Evolutionary conservation across 2,329 filamentous ascomycete genomes (phyloP).

Genomic region (Cladosporium sp.): DNA sequence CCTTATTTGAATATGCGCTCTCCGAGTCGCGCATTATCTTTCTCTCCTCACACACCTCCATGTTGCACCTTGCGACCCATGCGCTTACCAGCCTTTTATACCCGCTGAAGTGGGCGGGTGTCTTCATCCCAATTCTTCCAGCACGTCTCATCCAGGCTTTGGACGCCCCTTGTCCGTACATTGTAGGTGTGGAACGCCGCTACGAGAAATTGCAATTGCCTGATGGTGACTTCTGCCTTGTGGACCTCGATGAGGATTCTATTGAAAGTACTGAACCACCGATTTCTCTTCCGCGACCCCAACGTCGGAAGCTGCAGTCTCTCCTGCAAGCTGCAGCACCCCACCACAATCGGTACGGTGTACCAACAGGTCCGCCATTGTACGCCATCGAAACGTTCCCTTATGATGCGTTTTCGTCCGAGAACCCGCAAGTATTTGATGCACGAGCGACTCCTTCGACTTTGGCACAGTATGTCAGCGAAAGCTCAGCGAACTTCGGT

Average conservation of each 20-base stretch:
- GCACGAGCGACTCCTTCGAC: slow-evolving; percentile 65
- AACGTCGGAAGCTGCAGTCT: slow-evolving; percentile 82
- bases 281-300: slow-evolving; percentile 77
- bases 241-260: slow-evolving; percentile 86
- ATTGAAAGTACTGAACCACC: slow-evolving; percentile 81
- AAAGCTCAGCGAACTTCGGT: slow-evolving; percentile 86
- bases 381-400: slow-evolving; percentile 94
- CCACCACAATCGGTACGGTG: slow-evolving; percentile 81
- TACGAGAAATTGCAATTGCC: slow-evolving; percentile 85
- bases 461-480: slow-evolving; percentile 78
- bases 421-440: slow-evolving; percentile 76
- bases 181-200: slow-evolving; percentile 89
- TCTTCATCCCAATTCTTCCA: slow-evolving; percentile 89
- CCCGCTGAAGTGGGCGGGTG: slow-evolving; percentile 86
- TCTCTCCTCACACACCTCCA: slow-evolving; percentile 89
- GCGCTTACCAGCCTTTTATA: slow-evolving; percentile 84
- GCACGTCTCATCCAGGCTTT: slow-evolving; percentile 83
- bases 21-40: slow-evolving; percentile 94
- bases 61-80: slow-evolving; percentile 89
- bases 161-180: slow-evolving; percentile 94
- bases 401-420: slow-evolving; percentile 82
- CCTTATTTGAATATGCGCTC: slow-evolving; percentile 88
- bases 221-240: slow-evolving; percentile 91
- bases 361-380: slow-evolving; percentile 80
- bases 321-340: slow-evolving; percentile 86